A percentile compares a stretch with the other conserved stretches of the same genome.
phyloP scores from a whole-genome alignment of 2,329 filamentous ascomycete species.

The Cytospora leucostoma region DNA sequence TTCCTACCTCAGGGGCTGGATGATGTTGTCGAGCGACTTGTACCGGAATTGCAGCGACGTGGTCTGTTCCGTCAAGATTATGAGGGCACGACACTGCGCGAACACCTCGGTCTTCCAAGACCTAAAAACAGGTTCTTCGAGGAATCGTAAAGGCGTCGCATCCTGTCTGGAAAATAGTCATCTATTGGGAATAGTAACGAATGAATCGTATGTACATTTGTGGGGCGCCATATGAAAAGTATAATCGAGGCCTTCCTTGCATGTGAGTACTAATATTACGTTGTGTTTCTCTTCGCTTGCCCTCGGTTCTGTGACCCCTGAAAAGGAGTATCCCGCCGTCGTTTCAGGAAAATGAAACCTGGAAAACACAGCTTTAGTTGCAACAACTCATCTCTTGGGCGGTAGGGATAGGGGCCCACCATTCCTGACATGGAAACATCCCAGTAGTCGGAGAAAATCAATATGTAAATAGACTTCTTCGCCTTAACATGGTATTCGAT shows the following conservation, averaged over 20 bases:
- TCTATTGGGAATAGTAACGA: background rate
- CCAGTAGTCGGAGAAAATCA: background rate
- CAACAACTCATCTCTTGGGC: constrained; percentile 7
- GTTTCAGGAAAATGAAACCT: constrained; percentile 28
- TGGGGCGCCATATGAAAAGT: background rate
- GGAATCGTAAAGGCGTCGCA: background rate
- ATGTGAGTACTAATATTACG: background rate
- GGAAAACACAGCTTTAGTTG: constrained; percentile 8
- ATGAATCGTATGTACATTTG: background rate
- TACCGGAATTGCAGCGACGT: constrained; percentile 53
- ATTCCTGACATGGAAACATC: background rate
- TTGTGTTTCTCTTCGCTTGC: background rate
- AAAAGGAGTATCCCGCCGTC: constrained; percentile 5
- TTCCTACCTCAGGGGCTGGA: constrained; percentile 54
- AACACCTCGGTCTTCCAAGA: constrained; percentile 54
- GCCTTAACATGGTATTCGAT: background rate
- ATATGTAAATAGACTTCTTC: constrained; percentile 2
- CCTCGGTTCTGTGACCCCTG: constrained; percentile 7
- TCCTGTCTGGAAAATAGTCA: background rate
- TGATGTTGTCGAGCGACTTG: constrained; percentile 47
- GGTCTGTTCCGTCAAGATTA: constrained; percentile 56
- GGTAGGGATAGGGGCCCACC: constrained; percentile 17
- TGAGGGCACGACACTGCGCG: constrained; percentile 52
- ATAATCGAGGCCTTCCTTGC: background rate
- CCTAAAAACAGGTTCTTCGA: constrained; percentile 44